phyloP scores from a whole-genome alignment of 805 yeast genomes.

The Candida incommunis region DNA sequence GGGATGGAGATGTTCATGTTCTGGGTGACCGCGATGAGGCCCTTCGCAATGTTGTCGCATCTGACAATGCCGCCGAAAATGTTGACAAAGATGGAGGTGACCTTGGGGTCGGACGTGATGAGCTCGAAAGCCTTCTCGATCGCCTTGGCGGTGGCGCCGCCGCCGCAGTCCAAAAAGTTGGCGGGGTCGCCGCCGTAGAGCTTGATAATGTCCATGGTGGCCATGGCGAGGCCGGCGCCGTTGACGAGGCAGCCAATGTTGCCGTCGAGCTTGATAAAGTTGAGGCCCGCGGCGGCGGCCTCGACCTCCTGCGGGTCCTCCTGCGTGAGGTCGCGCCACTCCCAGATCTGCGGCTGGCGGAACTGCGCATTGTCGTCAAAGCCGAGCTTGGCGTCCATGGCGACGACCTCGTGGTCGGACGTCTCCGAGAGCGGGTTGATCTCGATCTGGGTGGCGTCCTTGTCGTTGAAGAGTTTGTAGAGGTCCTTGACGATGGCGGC shows the following conservation, averaged over 20 bases:
- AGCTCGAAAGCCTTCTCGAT: constrained; percentile 93
- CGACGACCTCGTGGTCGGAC: constrained; percentile 74
- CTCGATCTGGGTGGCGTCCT: constrained; percentile 96
- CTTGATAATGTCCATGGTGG: constrained; percentile 98
- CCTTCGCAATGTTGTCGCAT: constrained; percentile 97
- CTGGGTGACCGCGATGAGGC: constrained; percentile 89
- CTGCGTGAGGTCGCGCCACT: constrained; percentile 95
- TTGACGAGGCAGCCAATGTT: constrained; percentile 97
- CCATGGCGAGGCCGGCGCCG: constrained; percentile 99
- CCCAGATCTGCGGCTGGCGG: constrained; percentile 89
- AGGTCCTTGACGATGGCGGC: constrained; percentile 76
- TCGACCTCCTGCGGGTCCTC: constrained; percentile 96
- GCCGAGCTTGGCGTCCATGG: constrained; percentile 98
- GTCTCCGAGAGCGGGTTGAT: constrained; percentile 97
- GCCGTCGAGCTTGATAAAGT: constrained; percentile 96
- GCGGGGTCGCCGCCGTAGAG: constrained; percentile 98
- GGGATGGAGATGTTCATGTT: constrained; percentile 84
- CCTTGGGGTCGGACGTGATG: constrained; percentile 77
- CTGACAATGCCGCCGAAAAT: constrained; percentile 99
- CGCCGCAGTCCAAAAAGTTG: constrained; percentile 98
- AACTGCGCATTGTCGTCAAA: constrained; percentile 93
- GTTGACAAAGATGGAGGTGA: constrained; percentile 92
- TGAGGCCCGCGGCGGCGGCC: constrained; percentile 80
- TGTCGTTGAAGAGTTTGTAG: constrained; percentile 78
- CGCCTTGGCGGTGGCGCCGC: constrained; percentile 98